Evolutionary conservation across 2,329 filamentous ascomycete species (phyloP).

Genomic region (Phialemonium atrogriseum): DNA sequence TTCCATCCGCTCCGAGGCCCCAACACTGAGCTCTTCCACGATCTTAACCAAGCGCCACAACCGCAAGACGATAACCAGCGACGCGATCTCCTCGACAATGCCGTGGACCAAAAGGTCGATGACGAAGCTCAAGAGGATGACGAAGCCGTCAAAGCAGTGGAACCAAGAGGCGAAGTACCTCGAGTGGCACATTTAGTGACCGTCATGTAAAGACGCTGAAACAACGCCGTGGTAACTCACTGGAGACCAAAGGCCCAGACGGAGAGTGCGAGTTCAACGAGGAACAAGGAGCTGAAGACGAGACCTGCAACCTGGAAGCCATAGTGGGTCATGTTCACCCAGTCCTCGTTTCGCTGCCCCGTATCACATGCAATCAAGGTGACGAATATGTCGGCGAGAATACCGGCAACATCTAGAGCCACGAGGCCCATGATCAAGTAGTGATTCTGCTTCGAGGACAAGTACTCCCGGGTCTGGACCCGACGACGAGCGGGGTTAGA

Average conservation of each 20-base stretch:
- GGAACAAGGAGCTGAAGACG: constrained; percentile 55
- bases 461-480: constrained; percentile 1
- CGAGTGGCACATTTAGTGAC: neutral
- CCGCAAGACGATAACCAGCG: constrained; percentile 57
- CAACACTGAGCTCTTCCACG: constrained; percentile 58
- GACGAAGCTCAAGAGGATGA: constrained; percentile 54
- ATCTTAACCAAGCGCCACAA: constrained; percentile 65
- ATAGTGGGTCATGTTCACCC: constrained; percentile 29
- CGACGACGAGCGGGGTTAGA: constrained; percentile 2
- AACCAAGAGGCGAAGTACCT: constrained; percentile 53
- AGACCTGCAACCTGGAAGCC: constrained; percentile 43
- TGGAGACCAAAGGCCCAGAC: constrained; percentile 53
- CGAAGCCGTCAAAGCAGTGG: constrained; percentile 54
- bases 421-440: constrained; percentile 35
- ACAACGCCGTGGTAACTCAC: constrained; percentile 28
- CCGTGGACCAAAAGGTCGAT: constrained; percentile 55
- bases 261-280: constrained; percentile 50
- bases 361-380: constrained; percentile 40
- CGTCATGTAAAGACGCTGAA: neutral
- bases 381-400: constrained; percentile 39
- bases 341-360: constrained; percentile 27
- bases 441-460: constrained; percentile 28
- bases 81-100: constrained; percentile 53
- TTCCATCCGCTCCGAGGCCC: constrained; percentile 55
- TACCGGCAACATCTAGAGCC: constrained; percentile 33